Base-by-base conservation (phyloP, 2,329 filamentous ascomycete species). In the Botrytis fragariae region DNA sequence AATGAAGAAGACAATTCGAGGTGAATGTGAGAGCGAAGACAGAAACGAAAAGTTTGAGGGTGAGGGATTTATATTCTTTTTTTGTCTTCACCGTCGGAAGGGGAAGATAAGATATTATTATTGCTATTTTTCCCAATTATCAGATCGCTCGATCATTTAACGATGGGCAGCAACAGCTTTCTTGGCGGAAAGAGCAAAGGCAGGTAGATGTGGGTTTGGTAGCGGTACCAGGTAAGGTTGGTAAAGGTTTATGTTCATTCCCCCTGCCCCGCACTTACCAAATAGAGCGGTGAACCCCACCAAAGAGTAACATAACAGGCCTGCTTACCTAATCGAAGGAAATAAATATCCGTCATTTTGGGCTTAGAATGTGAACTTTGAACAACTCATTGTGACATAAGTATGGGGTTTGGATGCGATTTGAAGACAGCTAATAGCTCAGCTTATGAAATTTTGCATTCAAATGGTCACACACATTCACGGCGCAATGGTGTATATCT, bases 201-300 rank as follows among this genome's bases (percentile, higher is more conserved):
- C 16, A 57, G 16, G 54, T 29, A 18, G 32, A 61, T 51, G 48
- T 51, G 48, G 48, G 48, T 51, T 51, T n/a, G 12, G 22, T 51
- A 14, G 48, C 25, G 8, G 25, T n/a, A 14, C 48, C 25, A n/a
- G 48, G 25, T n/a, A 48, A 48, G 44, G 44, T 48, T 48, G 44
- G 45, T 22, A 45, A n/a, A n/a, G 48, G 48, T n/a, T 51, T 72
- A 75, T 75, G 74, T 75, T 77, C 67, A 51, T 44, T 64, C 25
- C 60, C 60, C 37, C n/a, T 22, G 39, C 61, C 61, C 61, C 61
- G 39, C 61, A 64, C 37, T 45, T 44, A 32, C 18, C 39, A 25
- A 12, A 35, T 22, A 32, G 18, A 64, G 62, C 29, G 22, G 20
- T 25, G 62, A n/a, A 25, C 62, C n/a, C 62, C 62, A 64, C 39